Percentiles rank a stretch among this genome's conserved stretches.
Evolutionary conservation across 768 basidiomycete species (phyloP).

Genomic region (Tulasnella calospora): DNA sequence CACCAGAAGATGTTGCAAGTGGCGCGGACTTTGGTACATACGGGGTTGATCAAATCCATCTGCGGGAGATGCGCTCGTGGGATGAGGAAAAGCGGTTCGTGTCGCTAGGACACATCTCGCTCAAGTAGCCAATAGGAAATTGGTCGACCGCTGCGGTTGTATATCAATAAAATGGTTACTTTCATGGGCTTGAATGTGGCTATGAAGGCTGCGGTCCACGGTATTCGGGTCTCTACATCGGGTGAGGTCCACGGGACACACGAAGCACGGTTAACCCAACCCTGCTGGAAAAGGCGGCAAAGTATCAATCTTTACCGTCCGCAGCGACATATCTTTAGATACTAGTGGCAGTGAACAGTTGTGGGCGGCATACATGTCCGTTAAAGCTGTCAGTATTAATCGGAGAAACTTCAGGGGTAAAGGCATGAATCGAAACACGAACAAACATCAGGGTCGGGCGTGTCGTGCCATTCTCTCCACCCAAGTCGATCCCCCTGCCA

Average conservation of each 20-base stretch:
- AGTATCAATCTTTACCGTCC: background rate
- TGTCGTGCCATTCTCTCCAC: background rate
- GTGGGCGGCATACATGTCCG: background rate
- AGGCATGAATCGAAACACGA: background rate
- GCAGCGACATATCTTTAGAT: background rate
- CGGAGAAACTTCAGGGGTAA: background rate
- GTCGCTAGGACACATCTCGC: constrained; percentile 18
- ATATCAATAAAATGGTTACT: background rate
- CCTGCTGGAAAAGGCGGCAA: background rate
- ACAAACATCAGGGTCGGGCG: background rate
- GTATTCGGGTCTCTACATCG: background rate
- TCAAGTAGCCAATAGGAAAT: background rate
- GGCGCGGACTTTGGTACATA: constrained; percentile 26
- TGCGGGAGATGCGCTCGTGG: constrained; percentile 24
- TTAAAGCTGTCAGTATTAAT: too few species aligned
- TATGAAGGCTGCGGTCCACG: background rate
- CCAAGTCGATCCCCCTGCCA: background rate
- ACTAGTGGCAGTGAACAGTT: background rate
- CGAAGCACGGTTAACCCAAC: background rate
- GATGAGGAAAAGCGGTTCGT: constrained; percentile 28
- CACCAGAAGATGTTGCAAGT: background rate
- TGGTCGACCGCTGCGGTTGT: background rate
- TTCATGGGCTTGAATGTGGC: background rate
- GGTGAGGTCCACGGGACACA: background rate
- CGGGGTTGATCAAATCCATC: constrained; percentile 17